A percentile compares a stretch with the other conserved stretches of the same genome.
phyloP scores from a whole-genome alignment of 306 rosid genomes.

The Trifolium subterraneum region DNA sequence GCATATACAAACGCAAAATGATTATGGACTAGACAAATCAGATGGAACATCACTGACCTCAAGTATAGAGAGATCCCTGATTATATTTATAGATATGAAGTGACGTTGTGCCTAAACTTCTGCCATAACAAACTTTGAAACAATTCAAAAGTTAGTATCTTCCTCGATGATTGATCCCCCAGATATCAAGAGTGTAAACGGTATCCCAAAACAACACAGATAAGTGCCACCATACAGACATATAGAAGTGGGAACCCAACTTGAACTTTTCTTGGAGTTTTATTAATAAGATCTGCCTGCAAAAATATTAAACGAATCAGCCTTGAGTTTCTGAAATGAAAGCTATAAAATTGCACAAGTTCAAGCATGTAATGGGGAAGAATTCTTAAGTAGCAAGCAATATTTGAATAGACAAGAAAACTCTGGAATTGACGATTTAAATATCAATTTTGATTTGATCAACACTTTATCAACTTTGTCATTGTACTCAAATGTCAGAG shows the following conservation, averaged over 20 bases:
- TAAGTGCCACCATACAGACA: slow-evolving; percentile 81
- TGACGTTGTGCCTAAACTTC: slow-evolving; percentile 44
- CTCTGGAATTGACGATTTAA: slow-evolving; percentile 19
- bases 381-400: slow-evolving; percentile 13
- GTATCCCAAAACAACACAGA: slow-evolving; percentile 71
- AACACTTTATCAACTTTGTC: slow-evolving; percentile 1
- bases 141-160: slow-evolving; percentile 42
- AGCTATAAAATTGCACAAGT: slow-evolving; percentile 10
- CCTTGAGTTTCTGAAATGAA: slow-evolving; percentile 32
- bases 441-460: background rate
- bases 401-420: slow-evolving; percentile 20
- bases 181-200: slow-evolving; percentile 55
- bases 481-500: background rate
- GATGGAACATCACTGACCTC: slow-evolving; percentile 34
- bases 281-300: slow-evolving; percentile 66
- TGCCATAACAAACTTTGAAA: slow-evolving; percentile 41
- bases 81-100: slow-evolving; percentile 25
- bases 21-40: slow-evolving; percentile 30
- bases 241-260: slow-evolving; percentile 80
- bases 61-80: slow-evolving; percentile 36
- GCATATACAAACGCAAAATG: slow-evolving; percentile 44
- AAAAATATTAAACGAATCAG: slow-evolving; percentile 33
- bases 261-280: slow-evolving; percentile 59
- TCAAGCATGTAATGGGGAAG: slow-evolving; percentile 28
- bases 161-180: slow-evolving; percentile 25